Evolutionary conservation across 2,329 filamentous ascomycete species (phyloP).

Genomic region (Pseudogymnoascus sp.): DNA sequence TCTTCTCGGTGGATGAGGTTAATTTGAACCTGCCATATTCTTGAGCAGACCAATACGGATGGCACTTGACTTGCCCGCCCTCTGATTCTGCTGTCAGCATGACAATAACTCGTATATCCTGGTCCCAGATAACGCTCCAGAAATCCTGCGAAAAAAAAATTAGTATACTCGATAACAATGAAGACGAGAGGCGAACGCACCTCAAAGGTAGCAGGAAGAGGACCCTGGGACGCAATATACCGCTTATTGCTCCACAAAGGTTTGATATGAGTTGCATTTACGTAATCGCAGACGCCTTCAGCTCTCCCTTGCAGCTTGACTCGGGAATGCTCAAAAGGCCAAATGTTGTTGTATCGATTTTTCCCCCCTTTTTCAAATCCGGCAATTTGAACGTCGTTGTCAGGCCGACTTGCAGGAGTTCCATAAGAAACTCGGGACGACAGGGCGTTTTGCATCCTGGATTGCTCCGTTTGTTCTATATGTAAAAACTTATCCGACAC

Average conservation of each 20-base stretch:
- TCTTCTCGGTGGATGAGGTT: conserved; percentile 71
- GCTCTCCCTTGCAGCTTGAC: conserved; percentile 67
- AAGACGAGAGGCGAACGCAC: conserved; percentile 40
- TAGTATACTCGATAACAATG: conserved; percentile 8
- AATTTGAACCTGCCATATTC: conserved; percentile 72
- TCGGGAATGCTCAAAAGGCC: conserved; percentile 88
- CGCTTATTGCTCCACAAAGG: conserved; percentile 75
- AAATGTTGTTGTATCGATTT: conserved; percentile 96
- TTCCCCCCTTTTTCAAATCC: conserved; percentile 92
- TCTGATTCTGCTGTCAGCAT: conserved; percentile 95
- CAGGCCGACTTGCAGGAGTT: conserved; percentile 27
- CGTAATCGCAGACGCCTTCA: conserved; percentile 73
- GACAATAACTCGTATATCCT: conserved; percentile 88
- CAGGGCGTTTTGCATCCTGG: conserved; percentile 81
- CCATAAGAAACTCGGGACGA: conserved; percentile 51
- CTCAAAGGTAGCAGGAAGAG: conserved; percentile 83
- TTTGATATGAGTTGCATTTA: conserved; percentile 86
- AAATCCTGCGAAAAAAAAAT: conserved; percentile 60
- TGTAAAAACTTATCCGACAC: conserved; percentile 76
- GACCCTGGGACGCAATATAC: conserved; percentile 94
- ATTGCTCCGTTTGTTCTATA: conserved; percentile 78
- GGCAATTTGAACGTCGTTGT: conserved; percentile 58
- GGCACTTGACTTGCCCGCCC: conserved; percentile 87
- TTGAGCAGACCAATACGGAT: conserved; percentile 79
- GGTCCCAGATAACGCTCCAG: conserved; percentile 96